Percentiles rank a stretch among this genome's conserved stretches.
These are phyloP conservation scores for Panellus pusillus DNA, from an alignment of 768 basidiomycete genomes.

Conservation along the genomic window DNA sequence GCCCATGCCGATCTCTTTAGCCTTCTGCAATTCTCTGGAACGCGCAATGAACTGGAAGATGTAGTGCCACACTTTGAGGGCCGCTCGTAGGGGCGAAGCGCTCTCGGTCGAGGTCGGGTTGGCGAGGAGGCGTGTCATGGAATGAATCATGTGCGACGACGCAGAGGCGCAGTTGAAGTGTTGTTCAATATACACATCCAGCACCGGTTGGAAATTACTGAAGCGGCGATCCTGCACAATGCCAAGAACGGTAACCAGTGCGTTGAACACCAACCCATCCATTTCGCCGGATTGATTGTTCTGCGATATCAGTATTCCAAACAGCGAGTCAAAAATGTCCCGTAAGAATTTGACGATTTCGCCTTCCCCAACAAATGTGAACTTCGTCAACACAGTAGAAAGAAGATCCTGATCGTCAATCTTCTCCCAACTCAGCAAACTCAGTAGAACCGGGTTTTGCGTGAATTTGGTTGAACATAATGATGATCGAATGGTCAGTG, in stretches of 20 bases:
- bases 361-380: slow-evolving; percentile 90
- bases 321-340: slow-evolving; percentile 90
- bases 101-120: slow-evolving; percentile 72
- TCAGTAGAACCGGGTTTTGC: slow-evolving; percentile 82
- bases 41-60: slow-evolving; percentile 93
- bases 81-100: slow-evolving; percentile 79
- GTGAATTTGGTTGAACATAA: slow-evolving; percentile 92
- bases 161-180: slow-evolving; percentile 84
- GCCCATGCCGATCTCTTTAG: slow-evolving; percentile 75
- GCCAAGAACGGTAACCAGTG: slow-evolving; percentile 86
- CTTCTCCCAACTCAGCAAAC: slow-evolving; percentile 79
- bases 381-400: slow-evolving; percentile 72
- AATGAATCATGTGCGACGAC: slow-evolving; percentile 80
- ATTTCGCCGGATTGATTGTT: slow-evolving; percentile 76
- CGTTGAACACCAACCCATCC: slow-evolving; percentile 86
- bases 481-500: slow-evolving; percentile 79
- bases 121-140: slow-evolving; percentile 80
- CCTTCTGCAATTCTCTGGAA: slow-evolving; percentile 86
- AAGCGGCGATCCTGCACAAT: slow-evolving; percentile 94
- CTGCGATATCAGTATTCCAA: slow-evolving; percentile 79
- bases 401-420: slow-evolving; percentile 64
- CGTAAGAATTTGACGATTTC: slow-evolving; percentile 93
- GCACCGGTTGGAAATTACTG: slow-evolving; percentile 90
- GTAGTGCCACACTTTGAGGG: slow-evolving; percentile 96
- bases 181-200: slow-evolving; percentile 90